Percentiles rank a stretch among this genome's conserved stretches.
These are phyloP conservation scores for Urochloa ruziziensis DNA, from an alignment of 176 grass and related monocot species.

Conservation along the genomic window DNA sequence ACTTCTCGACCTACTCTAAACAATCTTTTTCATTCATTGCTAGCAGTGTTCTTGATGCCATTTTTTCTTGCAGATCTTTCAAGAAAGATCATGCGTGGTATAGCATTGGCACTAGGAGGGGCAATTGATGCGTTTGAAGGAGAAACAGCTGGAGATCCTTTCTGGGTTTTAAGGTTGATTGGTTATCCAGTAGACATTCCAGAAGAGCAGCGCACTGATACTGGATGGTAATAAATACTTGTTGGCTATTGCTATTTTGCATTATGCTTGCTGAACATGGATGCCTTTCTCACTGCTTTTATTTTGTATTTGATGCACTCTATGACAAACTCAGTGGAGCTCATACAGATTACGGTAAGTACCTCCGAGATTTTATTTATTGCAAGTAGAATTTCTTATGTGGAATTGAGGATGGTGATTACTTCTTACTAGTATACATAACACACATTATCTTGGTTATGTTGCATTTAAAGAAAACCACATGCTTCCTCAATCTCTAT, in stretches of 20 bases:
- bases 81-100: constrained; percentile 92
- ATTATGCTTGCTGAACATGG: not conserved
- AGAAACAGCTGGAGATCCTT: constrained; percentile 55
- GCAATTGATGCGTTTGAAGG: constrained; percentile 75
- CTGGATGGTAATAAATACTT: constrained; percentile 60
- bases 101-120: constrained; percentile 83
- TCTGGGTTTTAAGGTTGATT: constrained; percentile 82
- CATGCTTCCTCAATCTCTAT: not conserved
- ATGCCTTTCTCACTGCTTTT: constrained; percentile 32
- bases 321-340: constrained; percentile 66
- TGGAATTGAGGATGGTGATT: not conserved
- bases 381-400: not conserved
- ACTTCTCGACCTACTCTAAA: constrained; percentile 13
- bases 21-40: not conserved
- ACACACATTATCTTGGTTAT: not conserved
- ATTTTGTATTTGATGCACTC: constrained; percentile 11
- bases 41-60: constrained; percentile 6
- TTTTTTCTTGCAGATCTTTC: constrained; percentile 59
- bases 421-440: not conserved
- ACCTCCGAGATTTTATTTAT: not conserved
- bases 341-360: constrained; percentile 96
- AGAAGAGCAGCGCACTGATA: constrained; percentile 67
- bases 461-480: not conserved
- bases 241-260: not conserved
- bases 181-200: constrained; percentile 93